Conservation (phyloP, 2,329 filamentous ascomycete genomes). For the Colletotrichum sp. region DNA sequence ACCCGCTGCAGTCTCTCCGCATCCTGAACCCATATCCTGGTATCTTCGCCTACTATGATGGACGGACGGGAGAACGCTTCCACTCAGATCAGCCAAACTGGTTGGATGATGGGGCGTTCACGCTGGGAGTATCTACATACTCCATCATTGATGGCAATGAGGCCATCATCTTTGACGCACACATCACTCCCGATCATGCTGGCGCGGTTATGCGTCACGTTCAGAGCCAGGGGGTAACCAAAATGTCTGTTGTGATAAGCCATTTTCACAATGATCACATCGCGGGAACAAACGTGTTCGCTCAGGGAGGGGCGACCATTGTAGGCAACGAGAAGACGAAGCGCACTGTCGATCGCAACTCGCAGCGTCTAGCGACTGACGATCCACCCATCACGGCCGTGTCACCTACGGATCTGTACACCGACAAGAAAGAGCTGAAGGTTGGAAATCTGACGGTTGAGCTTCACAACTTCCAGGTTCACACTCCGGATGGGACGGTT, state of each 20-base stretch:
- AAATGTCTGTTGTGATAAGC: conserved; percentile 16
- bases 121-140: conserved; percentile 18
- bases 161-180: conserved; percentile 20
- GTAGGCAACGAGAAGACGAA: conserved; percentile 9
- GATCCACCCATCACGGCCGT: conserved; percentile 13
- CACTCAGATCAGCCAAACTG: conserved; percentile 23
- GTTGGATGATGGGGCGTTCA: conserved; percentile 23
- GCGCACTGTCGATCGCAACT: not conserved
- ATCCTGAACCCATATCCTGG: conserved; percentile 16
- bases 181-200: conserved; percentile 20
- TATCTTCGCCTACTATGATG: conserved; percentile 22
- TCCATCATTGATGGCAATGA: conserved; percentile 19
- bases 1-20: conserved; percentile 9
- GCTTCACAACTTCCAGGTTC: conserved; percentile 15
- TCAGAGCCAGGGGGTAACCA: conserved; percentile 6
- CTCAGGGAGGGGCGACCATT: conserved; percentile 11
- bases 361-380: conserved; percentile 3
- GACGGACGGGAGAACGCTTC: conserved; percentile 18
- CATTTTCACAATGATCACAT: conserved; percentile 21
- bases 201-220: conserved; percentile 20
- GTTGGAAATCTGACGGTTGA: conserved; percentile 9
- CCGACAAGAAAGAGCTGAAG: not conserved
- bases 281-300: conserved; percentile 6
- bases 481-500: conserved; percentile 13
- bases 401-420: conserved; percentile 6